phyloP scores from a whole-genome alignment of 805 yeast genomes.

The Hanseniaspora guilliermondii region DNA sequence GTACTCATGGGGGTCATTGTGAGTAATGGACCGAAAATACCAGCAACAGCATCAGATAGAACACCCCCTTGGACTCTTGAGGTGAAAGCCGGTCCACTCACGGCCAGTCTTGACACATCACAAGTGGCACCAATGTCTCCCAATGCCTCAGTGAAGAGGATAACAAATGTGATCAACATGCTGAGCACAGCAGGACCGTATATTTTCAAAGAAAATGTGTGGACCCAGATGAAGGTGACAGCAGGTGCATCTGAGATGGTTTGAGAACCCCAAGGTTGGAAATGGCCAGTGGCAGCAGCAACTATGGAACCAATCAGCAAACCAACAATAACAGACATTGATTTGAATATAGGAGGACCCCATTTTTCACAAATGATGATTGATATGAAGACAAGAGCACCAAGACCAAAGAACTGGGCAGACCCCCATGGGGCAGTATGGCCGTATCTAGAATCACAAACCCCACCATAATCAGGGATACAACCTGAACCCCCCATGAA shows the following conservation, averaged over 20 bases:
- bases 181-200: conserved; percentile 84
- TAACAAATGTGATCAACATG: conserved; percentile 68
- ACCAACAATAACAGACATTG: conserved; percentile 84
- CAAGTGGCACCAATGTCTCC: conserved; percentile 92
- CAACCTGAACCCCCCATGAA: conserved; percentile 84
- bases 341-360: conserved; percentile 90
- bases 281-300: conserved; percentile 83
- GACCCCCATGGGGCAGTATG: conserved; percentile 50
- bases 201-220: conserved; percentile 61
- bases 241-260: conserved; percentile 61
- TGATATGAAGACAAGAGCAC: conserved; percentile 64
- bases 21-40: conserved; percentile 61
- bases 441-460: conserved; percentile 35
- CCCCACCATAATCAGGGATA: conserved; percentile 38
- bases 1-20: conserved; percentile 85
- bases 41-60: conserved; percentile 76
- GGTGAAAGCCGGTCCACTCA: conserved; percentile 71
- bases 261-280: conserved; percentile 31
- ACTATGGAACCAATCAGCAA: conserved; percentile 79
- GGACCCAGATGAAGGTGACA: conserved; percentile 77
- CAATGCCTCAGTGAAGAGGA: conserved; percentile 81
- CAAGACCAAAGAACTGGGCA: conserved; percentile 75
- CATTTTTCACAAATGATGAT: conserved; percentile 70
- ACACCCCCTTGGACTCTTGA: conserved; percentile 88
- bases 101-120: conserved; percentile 76